phyloP scores from a whole-genome alignment of 192 early-diverging fungal species.

The Spinellus fusiger region DNA sequence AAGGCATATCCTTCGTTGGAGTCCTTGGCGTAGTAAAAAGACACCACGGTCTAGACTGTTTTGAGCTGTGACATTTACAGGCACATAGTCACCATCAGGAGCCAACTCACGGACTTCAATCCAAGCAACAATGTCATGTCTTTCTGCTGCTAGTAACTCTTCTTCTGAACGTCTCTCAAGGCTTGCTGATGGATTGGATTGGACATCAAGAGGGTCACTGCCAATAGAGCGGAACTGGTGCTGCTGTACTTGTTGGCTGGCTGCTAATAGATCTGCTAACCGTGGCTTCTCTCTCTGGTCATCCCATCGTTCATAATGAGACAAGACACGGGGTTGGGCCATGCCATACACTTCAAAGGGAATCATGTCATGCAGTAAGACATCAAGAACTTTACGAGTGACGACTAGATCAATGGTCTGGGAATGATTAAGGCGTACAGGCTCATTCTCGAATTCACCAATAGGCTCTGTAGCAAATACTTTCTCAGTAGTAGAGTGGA shows the following conservation, averaged over 20 bases:
- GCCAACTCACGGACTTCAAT: slow-evolving; percentile 62
- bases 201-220: not conserved
- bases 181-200: not conserved
- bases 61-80: slow-evolving; percentile 46
- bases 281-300: slow-evolving; percentile 33
- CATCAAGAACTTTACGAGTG: slow-evolving; percentile 15
- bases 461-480: slow-evolving; percentile 56
- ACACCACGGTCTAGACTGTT: slow-evolving; percentile 43
- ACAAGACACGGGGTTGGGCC: slow-evolving; percentile 33
- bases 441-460: slow-evolving; percentile 43
- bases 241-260: slow-evolving; percentile 5
- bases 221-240: not conserved
- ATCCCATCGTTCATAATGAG: slow-evolving; percentile 48
- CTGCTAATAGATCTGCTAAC: not conserved
- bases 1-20: slow-evolving; percentile 64
- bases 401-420: slow-evolving; percentile 41
- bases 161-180: slow-evolving; percentile 40
- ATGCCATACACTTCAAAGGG: slow-evolving; percentile 50
- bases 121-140: slow-evolving; percentile 65
- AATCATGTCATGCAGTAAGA: slow-evolving; percentile 18
- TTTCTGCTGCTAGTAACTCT: slow-evolving; percentile 55
- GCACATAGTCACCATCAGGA: slow-evolving; percentile 57
- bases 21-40: slow-evolving; percentile 67
- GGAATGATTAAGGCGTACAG: slow-evolving; percentile 46
- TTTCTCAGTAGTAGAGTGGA: slow-evolving; percentile 37